phyloP scores from a whole-genome alignment of 331 rosid species.

The Saraca asoca region DNA sequence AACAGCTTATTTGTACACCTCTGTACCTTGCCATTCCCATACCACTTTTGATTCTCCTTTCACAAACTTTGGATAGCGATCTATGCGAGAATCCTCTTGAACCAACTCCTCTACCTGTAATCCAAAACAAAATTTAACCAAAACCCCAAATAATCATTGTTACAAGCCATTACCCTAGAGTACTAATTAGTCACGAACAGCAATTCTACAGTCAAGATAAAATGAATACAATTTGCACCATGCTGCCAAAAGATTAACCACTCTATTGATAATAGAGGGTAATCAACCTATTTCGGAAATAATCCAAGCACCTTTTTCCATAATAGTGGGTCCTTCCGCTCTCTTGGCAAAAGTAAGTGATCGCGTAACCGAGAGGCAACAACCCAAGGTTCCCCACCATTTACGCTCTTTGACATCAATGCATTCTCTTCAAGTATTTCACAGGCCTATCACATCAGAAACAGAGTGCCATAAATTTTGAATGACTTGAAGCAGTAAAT shows the following conservation, averaged over 20 bases:
- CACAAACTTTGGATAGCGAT: conserved; percentile 79
- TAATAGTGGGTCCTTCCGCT: conserved; percentile 68
- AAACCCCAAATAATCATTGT: conserved; percentile 1
- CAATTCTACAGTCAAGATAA: conserved; percentile 18
- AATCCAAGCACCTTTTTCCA: conserved; percentile 72
- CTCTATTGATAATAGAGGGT: background rate
- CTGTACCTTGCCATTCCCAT: conserved; percentile 90
- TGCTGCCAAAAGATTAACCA: conserved; percentile 18
- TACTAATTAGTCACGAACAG: background rate
- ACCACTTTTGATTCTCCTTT: conserved; percentile 91
- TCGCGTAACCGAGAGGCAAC: conserved; percentile 84
- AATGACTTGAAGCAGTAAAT: background rate
- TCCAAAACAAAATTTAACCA: conserved; percentile 15
- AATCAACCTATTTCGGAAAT: conserved; percentile 19
- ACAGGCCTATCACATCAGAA: conserved; percentile 60
- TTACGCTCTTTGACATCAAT: conserved; percentile 55
- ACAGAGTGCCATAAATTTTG: background rate
- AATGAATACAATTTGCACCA: conserved; percentile 29
- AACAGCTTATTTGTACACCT: conserved; percentile 2
- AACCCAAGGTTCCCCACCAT: conserved; percentile 81
- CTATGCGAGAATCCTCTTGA: conserved; percentile 89
- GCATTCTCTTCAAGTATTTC: conserved; percentile 92
- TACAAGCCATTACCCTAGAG: background rate
- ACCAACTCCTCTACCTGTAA: conserved; percentile 87
- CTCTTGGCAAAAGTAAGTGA: conserved; percentile 88